Conservation (phyloP, 176 grass and related monocot species). For the Paspalum vaginatum region DNA sequence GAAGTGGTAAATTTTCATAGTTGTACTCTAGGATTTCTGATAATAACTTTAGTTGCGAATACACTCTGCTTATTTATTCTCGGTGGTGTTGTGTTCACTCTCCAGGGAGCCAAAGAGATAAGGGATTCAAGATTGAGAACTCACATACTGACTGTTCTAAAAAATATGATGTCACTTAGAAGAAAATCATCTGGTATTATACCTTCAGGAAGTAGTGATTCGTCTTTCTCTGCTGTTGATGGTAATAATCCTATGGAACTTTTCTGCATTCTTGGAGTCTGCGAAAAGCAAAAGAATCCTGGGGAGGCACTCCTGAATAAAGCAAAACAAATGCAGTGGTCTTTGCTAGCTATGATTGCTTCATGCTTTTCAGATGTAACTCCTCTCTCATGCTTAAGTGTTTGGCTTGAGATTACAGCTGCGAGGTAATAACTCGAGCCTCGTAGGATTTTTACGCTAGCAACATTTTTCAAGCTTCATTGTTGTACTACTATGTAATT, state of each 20-base stretch:
- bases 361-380: conserved; percentile 90
- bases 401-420: conserved; percentile 97
- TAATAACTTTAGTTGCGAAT: conserved; percentile 35
- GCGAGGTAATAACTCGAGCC: conserved; percentile 57
- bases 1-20: conserved; percentile 62
- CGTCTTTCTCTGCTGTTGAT: conserved; percentile 46
- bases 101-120: conserved; percentile 88
- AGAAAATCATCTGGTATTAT: conserved; percentile 62
- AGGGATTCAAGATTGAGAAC: conserved; percentile 77
- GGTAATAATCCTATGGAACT: conserved; percentile 67
- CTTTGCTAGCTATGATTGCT: conserved; percentile 83
- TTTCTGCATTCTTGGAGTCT: conserved; percentile 73
- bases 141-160: conserved; percentile 85
- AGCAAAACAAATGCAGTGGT: conserved; percentile 88
- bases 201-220: conserved; percentile 55
- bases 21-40: conserved; percentile 11
- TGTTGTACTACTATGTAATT: conserved; percentile 40
- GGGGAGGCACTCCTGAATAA: conserved; percentile 80
- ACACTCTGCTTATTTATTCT: conserved; percentile 40
- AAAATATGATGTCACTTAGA: conserved; percentile 66
- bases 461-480: conserved; percentile 44
- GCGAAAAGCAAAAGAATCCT: conserved; percentile 91
- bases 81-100: conserved; percentile 45
- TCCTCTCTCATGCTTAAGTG: conserved; percentile 71
- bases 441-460: conserved; percentile 9